phyloP scores from a whole-genome alignment of 345 rosid species.

The Trapa incisa region DNA sequence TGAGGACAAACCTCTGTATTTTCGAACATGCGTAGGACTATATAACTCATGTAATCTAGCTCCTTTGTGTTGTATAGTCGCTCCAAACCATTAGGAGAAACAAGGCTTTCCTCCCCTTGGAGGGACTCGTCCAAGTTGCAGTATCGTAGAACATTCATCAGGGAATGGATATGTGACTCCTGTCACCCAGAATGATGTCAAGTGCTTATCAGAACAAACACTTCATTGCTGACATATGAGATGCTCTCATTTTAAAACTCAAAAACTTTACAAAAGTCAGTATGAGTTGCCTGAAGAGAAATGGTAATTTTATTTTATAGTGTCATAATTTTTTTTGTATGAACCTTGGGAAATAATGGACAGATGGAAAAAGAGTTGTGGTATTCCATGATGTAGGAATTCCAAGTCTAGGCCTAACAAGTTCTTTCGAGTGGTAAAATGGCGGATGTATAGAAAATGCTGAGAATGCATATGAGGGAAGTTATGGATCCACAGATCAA shows the following conservation, averaged over 20 bases:
- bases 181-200: slow-evolving; percentile 15
- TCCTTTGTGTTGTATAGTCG: slow-evolving; percentile 77
- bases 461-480: background rate
- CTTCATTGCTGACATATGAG: background rate
- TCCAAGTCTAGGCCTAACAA: background rate
- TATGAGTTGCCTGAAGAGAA: background rate
- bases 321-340: background rate
- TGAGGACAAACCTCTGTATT: slow-evolving; percentile 51
- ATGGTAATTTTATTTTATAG: background rate
- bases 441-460: background rate
- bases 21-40: slow-evolving; percentile 89
- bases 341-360: background rate
- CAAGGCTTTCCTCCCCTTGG: slow-evolving; percentile 86
- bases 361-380: background rate
- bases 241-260: background rate
- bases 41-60: slow-evolving; percentile 98
- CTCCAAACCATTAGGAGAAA: slow-evolving; percentile 63
- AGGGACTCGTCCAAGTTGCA: slow-evolving; percentile 95
- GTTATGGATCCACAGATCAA: slow-evolving; percentile 3
- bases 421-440: background rate
- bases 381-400: background rate
- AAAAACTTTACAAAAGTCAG: background rate
- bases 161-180: slow-evolving; percentile 98
- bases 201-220: background rate
- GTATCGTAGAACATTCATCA: slow-evolving; percentile 89